Evolutionary conservation across 768 basidiomycete species (phyloP), one percentile per base, ranked within the genome.

Genomic region (Pulveroboletus sp.): DNA sequence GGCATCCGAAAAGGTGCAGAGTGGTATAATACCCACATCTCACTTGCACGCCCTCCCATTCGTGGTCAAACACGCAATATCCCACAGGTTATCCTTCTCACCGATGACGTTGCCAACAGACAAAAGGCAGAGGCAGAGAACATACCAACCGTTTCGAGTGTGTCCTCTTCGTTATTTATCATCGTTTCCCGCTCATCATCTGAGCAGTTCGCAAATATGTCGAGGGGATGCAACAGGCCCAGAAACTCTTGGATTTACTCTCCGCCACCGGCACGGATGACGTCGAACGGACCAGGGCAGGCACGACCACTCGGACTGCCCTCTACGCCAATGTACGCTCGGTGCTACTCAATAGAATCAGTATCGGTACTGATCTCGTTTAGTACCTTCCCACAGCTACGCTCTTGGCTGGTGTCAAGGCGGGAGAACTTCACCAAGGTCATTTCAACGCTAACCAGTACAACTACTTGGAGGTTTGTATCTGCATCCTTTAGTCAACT

Each of bases 391-490:
- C 93, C 1, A 74, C 78, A 9, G 75, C 84, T 0, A 82, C 80
- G 0, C 68, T 97, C 9, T 61, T 82, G 33, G 90, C 93, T 10
- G 94, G 93, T 2, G 76, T 97, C 48, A 94, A 94, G 65, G 79
- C 81, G 4, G 91, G 90, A 2, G 73, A 85, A 35, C 77, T 94
- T 4, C 81, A 92, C 60, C 92, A 97, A 70, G 97, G 97, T 0
- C 85, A 94, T 63, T 99, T 95, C 71, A 93, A 89, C 61, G 91
- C 94, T 3, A 97, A 90, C 58, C 85, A 85, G 55, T 99, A 94
- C 69, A 98, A 99, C 65, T 98, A 94, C 59, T 76, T 97, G 13
- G 95, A 97, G 77, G 90, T 85, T 37, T 44, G 75, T 63, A 29
- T 5, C 29, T 45, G 35, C 14, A 5, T 10, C 12, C 0, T 20